Evolutionary conservation across 2,329 filamentous ascomycete genomes (phyloP).

Genomic region (Aschersonia sp.): DNA sequence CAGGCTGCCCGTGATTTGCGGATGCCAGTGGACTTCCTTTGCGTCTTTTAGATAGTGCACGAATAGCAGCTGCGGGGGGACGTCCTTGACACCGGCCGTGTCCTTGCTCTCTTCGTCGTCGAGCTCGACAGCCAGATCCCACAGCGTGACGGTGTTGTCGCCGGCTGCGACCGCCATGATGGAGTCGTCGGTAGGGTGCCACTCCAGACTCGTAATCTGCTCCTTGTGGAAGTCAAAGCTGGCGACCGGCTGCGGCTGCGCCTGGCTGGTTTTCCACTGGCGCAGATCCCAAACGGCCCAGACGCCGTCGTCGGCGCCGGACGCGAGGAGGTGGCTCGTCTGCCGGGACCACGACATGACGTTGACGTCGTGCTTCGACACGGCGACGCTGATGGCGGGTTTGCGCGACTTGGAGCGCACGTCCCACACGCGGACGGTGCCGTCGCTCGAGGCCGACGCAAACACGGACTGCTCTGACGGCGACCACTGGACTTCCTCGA

Average conservation of each 20-base stretch:
- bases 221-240: constrained; percentile 92
- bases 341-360: constrained; percentile 90
- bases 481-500: constrained; percentile 96
- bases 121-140: constrained; percentile 92
- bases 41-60: constrained; percentile 92
- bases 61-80: constrained; percentile 88
- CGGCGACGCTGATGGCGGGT: constrained; percentile 74
- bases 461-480: constrained; percentile 89
- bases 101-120: constrained; percentile 95
- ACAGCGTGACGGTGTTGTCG: constrained; percentile 87
- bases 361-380: constrained; percentile 79
- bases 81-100: constrained; percentile 72
- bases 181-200: constrained; percentile 94
- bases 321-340: constrained; percentile 78
- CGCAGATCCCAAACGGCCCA: constrained; percentile 96
- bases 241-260: constrained; percentile 68
- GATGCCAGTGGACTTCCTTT: constrained; percentile 96
- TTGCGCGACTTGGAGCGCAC: constrained; percentile 78
- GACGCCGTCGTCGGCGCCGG: constrained; percentile 81
- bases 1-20: constrained; percentile 79
- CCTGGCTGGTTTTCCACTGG: constrained; percentile 64
- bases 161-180: constrained; percentile 85
- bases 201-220: constrained; percentile 90
- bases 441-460: constrained; percentile 84
- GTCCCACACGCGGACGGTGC: constrained; percentile 93